Evolutionary conservation across 2,329 filamentous ascomycete species (phyloP).

Genomic region (Beauveria rudraprayagi): DNA sequence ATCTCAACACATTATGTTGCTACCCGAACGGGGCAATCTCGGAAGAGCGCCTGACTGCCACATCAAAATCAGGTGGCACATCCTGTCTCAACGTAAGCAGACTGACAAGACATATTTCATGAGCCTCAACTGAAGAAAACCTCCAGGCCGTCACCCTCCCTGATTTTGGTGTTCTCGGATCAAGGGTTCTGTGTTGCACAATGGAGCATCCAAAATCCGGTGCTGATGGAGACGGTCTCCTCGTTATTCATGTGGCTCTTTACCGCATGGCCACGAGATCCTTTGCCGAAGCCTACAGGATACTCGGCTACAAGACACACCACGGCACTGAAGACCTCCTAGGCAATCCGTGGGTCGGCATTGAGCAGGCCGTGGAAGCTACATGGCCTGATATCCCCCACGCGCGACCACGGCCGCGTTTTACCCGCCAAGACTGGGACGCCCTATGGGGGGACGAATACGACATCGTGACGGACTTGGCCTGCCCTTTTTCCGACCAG

Average conservation of each 20-base stretch:
- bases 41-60: too few species aligned
- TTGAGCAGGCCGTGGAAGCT: not conserved
- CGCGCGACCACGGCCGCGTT: conserved; percentile 9
- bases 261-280: conserved; percentile 12
- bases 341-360: not conserved
- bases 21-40: too few species aligned
- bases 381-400: conserved; percentile 10
- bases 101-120: too few species aligned
- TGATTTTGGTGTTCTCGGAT: too few species aligned
- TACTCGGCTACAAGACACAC: conserved; percentile 14
- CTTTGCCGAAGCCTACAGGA: conserved; percentile 10
- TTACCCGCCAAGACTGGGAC: conserved; percentile 19
- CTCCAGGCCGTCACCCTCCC: too few species aligned
- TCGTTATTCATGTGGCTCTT: conserved; percentile 9
- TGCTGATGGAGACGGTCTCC: not conserved
- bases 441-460: conserved; percentile 17
- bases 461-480: conserved; percentile 21
- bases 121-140: too few species aligned
- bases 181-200: too few species aligned
- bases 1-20: too few species aligned
- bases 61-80: too few species aligned
- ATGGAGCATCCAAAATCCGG: not conserved
- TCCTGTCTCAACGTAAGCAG: too few species aligned
- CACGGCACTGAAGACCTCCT: conserved; percentile 11
- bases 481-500: conserved; percentile 17